Percentiles rank a stretch among this genome's conserved stretches.
phyloP scores from a whole-genome alignment of 1,139 yeast species.

The Saccharomyces hybrid region DNA sequence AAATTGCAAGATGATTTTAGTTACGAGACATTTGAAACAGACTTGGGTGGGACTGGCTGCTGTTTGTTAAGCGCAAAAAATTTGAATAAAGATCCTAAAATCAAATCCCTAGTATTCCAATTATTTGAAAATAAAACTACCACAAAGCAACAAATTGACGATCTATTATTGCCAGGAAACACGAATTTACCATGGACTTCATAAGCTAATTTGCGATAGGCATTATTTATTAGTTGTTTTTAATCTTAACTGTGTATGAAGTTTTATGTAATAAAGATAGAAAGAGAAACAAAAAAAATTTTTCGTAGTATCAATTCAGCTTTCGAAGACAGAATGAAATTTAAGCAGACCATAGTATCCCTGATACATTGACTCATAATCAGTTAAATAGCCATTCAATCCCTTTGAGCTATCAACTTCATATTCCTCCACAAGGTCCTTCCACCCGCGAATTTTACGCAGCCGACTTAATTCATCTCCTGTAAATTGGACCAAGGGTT shows the following conservation, averaged over 20 bases:
- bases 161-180: conserved; percentile 3
- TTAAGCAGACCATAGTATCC: conserved; percentile 62
- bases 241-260: background rate
- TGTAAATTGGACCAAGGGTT: conserved; percentile 69
- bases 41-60: conserved; percentile 86
- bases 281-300: background rate
- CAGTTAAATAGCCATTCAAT: conserved; percentile 53
- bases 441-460: conserved; percentile 57
- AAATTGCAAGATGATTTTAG: conserved; percentile 41
- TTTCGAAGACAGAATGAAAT: conserved; percentile 30
- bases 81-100: background rate
- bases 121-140: conserved; percentile 2
- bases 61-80: background rate
- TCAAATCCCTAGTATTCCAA: background rate
- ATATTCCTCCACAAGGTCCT: conserved; percentile 36
- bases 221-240: background rate
- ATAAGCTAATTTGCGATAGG: background rate
- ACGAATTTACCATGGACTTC: background rate
- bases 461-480: conserved; percentile 53
- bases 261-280: background rate
- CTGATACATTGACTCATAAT: conserved; percentile 61
- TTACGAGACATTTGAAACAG: conserved; percentile 73
- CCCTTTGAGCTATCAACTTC: conserved; percentile 22
- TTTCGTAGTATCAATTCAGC: background rate
- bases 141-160: conserved; percentile 1